Base-by-base conservation (phyloP, 441 rosid species). In the Populus hybrid region DNA sequence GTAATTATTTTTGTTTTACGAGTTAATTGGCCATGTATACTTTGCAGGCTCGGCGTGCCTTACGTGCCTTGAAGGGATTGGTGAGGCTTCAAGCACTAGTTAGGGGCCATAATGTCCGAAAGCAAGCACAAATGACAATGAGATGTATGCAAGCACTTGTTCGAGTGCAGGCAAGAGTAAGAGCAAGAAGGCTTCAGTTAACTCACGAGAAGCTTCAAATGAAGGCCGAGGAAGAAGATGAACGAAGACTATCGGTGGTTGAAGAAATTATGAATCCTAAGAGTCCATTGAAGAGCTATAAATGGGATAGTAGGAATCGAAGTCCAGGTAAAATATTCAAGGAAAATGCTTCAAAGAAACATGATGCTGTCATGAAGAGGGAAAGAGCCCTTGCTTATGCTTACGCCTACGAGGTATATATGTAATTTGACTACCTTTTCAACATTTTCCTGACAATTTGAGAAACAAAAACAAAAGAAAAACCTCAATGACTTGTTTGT, bases 91-190 rank as follows among this genome's bases (percentile, higher is more conserved):
- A 95, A 76, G 99, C 99, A 3, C 79, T 94, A 11, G 99, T 95
- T 59, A 90, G 99, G 77, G 99, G 99, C n/a, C 87, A 95, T 77
- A 93, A 95, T 65, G 99, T 94, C 72, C 78, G 99, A 8, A 95
- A 94, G 85, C 99, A 95, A 83, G 98, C 99, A 6, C 97, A 91
- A 74, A 94, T 90, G 94, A 94, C 99, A 65, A 94, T 95, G 99
- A 88, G 94, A 71, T 92, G 98, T 81, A 95, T 94, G 99, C 99
- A 95, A 83, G 97, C 99, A 16, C 83, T 94, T 7, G 99, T 94
- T 5, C 93, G 99, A 4, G 97, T 94, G 67, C 99, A 94, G 79
- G 95, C 93, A 30, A 88, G 95, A 82, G 99, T 93, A 5, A 77
- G 94, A 77, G 95, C 97, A 0, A 92, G 95, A 35, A 86, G 94